Evolutionary conservation across 2,329 filamentous ascomycete species (phyloP), one percentile per base, ranked within the genome.

Genomic region (Fusarium drepaniforme): DNA sequence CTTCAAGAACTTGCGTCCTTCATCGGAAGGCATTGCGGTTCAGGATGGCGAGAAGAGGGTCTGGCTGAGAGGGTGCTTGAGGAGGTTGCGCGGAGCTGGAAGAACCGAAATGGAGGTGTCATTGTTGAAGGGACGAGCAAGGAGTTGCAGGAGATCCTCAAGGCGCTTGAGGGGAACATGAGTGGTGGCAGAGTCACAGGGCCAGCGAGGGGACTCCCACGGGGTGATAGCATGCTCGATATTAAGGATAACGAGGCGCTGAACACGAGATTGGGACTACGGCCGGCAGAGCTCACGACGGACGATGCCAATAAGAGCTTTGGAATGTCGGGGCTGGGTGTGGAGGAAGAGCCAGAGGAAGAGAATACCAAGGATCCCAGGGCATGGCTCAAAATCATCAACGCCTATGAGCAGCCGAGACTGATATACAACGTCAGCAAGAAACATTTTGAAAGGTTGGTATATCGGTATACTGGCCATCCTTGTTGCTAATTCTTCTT

Each of bases 11-110:
- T 99, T 37, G 96, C 97, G 23, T 89, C 90, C 1, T 99, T 99
- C 82, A 93, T 99, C 64, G 97, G 97, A 13, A 93, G 94, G 77
- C 93, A 98, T 83, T 99, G 97, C 82, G 97, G 97, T 38, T 96
- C 96, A 67, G 95, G 92, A 92, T 99, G 97, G 97, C 91, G 96
- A 78, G 96, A 98, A 85, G 95, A 97, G 82, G 96, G 97, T 0
- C 87, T 98, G 37, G 97, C 96, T 4, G 97, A 99, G 83, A 93
- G 93, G 75, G 94, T 98, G 15, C 85, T 99, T 40, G 97, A 99
- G 79, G 97, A 98, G 83, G 91, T 96, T 9, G 96, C 97, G 1
- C 93, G 94, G 82, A 90, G 90, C 76, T 99, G 97, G 97, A 98
- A 98, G 86, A 94, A 93, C 76, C 89, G 93, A 70, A 95, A 94